Percentiles rank a stretch among this genome's conserved stretches.
These are phyloP conservation scores for Phytophthora uliginosa DNA, from an alignment of 352 stramenopile genomes.

Conservation along the genomic window DNA sequence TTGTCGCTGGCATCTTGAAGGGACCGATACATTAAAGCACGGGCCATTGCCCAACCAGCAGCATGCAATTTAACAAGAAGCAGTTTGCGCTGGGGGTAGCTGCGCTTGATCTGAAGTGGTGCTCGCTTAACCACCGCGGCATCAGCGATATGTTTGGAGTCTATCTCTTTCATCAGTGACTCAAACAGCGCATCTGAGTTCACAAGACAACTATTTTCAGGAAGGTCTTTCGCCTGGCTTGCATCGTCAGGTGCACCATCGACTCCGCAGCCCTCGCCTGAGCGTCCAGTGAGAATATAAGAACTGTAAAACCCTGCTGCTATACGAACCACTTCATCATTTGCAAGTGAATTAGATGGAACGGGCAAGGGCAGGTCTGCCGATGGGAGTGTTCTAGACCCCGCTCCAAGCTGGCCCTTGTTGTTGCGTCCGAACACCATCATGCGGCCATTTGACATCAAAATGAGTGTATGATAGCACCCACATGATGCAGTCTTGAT, in stretches of 20 bases:
- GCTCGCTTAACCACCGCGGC: slow-evolving; percentile 16
- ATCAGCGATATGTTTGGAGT: slow-evolving; percentile 49
- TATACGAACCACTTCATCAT: slow-evolving; percentile 86
- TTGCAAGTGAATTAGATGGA: slow-evolving; percentile 76
- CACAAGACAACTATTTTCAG: slow-evolving; percentile 62
- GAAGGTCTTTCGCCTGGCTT: slow-evolving; percentile 62
- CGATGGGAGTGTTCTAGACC: slow-evolving; percentile 79
- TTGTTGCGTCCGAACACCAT: slow-evolving; percentile 93
- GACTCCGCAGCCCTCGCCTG: slow-evolving; percentile 45
- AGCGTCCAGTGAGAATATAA: slow-evolving; percentile 88
- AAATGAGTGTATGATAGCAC: slow-evolving; percentile 87
- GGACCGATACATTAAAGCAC: slow-evolving; percentile 87
- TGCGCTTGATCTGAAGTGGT: slow-evolving; percentile 59
- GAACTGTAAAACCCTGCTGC: slow-evolving; percentile 91
- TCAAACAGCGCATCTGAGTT: slow-evolving; percentile 87
- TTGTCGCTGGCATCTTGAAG: slow-evolving; percentile 40
- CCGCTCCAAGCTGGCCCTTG: slow-evolving; percentile 86
- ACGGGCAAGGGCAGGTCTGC: slow-evolving; percentile 85
- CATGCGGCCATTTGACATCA: slow-evolving; percentile 80
- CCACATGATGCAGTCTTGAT: slow-evolving; percentile 84
- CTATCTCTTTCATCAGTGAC: slow-evolving; percentile 91
- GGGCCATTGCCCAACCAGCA: slow-evolving; percentile 80
- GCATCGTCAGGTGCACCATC: slow-evolving; percentile 45
- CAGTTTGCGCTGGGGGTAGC: slow-evolving; percentile 60
- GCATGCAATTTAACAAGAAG: slow-evolving; percentile 83